phyloP scores from a whole-genome alignment of 345 rosid species.

The Salix exigua region DNA sequence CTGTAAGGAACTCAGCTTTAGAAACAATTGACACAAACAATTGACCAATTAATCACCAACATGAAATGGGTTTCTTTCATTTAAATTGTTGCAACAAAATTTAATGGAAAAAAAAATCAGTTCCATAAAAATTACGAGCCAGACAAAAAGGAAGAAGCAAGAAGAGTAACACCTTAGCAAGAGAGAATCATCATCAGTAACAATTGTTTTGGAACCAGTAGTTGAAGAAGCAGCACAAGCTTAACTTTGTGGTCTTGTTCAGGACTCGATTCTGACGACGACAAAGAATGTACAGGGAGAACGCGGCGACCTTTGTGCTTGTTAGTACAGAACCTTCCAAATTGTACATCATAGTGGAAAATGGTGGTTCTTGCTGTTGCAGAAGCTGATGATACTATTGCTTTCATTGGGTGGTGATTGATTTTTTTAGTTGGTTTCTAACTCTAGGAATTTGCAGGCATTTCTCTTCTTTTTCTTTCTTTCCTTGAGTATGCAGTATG shows the following conservation, averaged over 20 bases:
- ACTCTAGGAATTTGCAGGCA: background rate
- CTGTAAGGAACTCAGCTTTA: background rate
- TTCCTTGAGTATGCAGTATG: background rate
- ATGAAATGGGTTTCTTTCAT: background rate
- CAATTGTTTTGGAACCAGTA: conserved; percentile 40
- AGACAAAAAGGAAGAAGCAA: background rate
- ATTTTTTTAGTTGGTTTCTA: background rate
- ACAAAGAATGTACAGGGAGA: conserved; percentile 30
- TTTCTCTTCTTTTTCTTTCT: background rate
- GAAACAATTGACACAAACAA: background rate
- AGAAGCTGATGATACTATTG: conserved; percentile 9
- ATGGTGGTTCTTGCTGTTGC: conserved; percentile 20
- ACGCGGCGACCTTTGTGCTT: conserved; percentile 17
- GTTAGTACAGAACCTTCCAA: conserved; percentile 13
- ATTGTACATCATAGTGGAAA: conserved; percentile 13
- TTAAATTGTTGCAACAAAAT: background rate
- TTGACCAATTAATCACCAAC: background rate
- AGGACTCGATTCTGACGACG: conserved; percentile 7
- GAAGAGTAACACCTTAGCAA: conserved; percentile 57
- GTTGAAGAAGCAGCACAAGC: conserved; percentile 40
- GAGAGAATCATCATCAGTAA: conserved; percentile 73
- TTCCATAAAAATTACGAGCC: too few relatives aligned
- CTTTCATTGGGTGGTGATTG: conserved; percentile 26
- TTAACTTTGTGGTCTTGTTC: conserved; percentile 14
- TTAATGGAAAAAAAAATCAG: background rate